Evolutionary conservation across 192 early-diverging fungal species (phyloP), one percentile per base, ranked within the genome.

Genomic region (Coemansia asiatica): DNA sequence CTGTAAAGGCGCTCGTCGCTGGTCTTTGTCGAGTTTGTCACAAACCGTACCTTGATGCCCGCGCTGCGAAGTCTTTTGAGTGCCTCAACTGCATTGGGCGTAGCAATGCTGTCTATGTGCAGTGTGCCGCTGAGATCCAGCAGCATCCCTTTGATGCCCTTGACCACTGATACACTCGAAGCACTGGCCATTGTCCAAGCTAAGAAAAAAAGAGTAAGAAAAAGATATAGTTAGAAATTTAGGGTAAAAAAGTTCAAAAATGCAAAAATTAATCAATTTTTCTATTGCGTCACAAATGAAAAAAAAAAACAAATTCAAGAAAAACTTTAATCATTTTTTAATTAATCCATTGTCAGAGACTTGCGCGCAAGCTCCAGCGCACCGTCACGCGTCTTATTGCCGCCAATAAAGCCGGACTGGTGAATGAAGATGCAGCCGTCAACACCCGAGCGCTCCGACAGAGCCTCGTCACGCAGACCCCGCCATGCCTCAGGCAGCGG

Each of bases 11-110:
- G 54, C 27, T 70, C 67, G 33, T 79, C 74, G 31, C 87, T 89
- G 58, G 90, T 84, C 59, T 92, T 92, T 18, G 94, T 94, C 1
- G 93, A 94, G 75, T 96, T 96, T 49, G 92, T 92, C n/a, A 91
- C 89, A 72, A 95, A 94, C 2, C 81, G 69, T n/a, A 84, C 66
- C 21, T 66, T 74, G 59, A 91, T 79, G 0, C 87, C 85, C 13
- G 76, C 72, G 10, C 61, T 28, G 15, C 89, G 87, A 29, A 95
- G 87, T 55, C 75, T 78, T 13, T 74, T 66, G 13, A 95, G 79
- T 3, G 91, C 91, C 10, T 74, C 73, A 3, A 89, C 74, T 7
- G 93, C 89, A 18, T 84, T 83, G 2, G 85, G 85, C 21, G 89
- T 91, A 16, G 74, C 82, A 47, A 71, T 71, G 56, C 87, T 76